Evolutionary conservation across 352 stramenopile genomes (phyloP), one percentile per base, ranked within the genome.

Genomic region (Pythium myriotylum): DNA sequence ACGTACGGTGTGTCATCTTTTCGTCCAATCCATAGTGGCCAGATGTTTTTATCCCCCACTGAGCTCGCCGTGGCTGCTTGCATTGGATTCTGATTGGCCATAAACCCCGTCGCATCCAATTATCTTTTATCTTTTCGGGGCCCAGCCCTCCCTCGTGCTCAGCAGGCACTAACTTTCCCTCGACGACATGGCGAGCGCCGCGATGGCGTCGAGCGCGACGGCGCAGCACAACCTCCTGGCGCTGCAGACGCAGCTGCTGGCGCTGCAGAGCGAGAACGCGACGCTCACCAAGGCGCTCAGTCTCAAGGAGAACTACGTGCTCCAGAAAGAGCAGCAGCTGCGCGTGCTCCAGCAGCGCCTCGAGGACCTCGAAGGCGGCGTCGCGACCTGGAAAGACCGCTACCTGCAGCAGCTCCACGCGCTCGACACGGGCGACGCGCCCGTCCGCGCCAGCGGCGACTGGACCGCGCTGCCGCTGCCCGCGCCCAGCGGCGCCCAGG

Each of bases 271-370:
- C 52, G 72, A 86, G 55, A 89, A 91, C 69, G 73, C 70, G 43
- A 70, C 58, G 42, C 70, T 91, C 45, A 91, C 79, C 3, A 81
- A 80, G 40, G 77, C 83, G 47, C 27, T 89, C 50, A 80, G 70
- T 24, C 62, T 91, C n/a, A 88, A 88, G 58, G 81, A 89, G 53
- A 89, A 88, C 67, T 84, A 87, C 65, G 70, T 91, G 51, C 73
- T 88, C 59, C 77, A 82, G 12, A 86, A 86, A 48, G 81, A 91
- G 56, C 81, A 91, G 71, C 81, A 91, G 68, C 77, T 85, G 47
- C 79, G 81, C 70, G 77, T 85, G 16, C 84, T 91, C 69, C 81
- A 91, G 70, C 70, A 78, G 24, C 81, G 81, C 17, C 63, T 91
- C 42, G 81, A 89, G 32, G 81, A 88, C 46, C 54, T 89, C 37